Evolutionary conservation across 768 basidiomycete species (phyloP).

Genomic region (Trametes cubensis): DNA sequence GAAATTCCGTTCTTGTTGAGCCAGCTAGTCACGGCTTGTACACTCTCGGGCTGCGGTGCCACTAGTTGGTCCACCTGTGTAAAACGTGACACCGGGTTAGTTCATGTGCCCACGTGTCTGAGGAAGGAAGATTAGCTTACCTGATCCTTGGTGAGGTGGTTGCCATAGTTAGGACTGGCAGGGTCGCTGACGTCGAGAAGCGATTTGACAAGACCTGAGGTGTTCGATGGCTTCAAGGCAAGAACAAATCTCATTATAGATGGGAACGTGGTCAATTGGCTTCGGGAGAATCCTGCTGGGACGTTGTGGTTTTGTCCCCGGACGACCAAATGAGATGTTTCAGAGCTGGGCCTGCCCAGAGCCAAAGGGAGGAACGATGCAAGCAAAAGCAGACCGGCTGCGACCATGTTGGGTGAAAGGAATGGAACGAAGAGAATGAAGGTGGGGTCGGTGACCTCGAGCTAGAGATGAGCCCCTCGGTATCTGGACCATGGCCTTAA

Average conservation of each 20-base stretch:
- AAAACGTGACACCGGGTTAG: neutral
- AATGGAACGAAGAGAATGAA: constrained; percentile 5
- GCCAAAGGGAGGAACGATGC: constrained; percentile 17
- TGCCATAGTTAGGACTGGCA: constrained; percentile 32
- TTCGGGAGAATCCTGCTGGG: constrained; percentile 11
- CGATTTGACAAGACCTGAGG: constrained; percentile 37
- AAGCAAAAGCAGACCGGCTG: constrained; percentile 22
- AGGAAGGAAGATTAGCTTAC: neutral
- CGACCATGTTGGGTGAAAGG: constrained; percentile 21
- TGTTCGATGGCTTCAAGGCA: constrained; percentile 38
- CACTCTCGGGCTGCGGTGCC: constrained; percentile 30
- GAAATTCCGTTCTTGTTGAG: constrained; percentile 31
- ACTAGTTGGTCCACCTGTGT: constrained; percentile 31
- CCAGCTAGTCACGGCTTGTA: constrained; percentile 32
- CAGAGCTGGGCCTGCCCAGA: constrained; percentile 22
- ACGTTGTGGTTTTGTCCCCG: constrained; percentile 1
- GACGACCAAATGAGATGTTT: constrained; percentile 11
- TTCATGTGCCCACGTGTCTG: neutral
- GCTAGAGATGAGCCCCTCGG: neutral
- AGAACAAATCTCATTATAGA: constrained; percentile 24
- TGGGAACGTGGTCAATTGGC: neutral
- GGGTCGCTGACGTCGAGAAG: constrained; percentile 44
- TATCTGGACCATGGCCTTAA: neutral
- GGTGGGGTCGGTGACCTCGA: constrained; percentile 10
- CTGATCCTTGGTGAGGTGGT: constrained; percentile 22